These are phyloP conservation scores for Jacaranda mimosifolia DNA, from an alignment of 257 asterid genomes.

Conservation along the genomic window DNA sequence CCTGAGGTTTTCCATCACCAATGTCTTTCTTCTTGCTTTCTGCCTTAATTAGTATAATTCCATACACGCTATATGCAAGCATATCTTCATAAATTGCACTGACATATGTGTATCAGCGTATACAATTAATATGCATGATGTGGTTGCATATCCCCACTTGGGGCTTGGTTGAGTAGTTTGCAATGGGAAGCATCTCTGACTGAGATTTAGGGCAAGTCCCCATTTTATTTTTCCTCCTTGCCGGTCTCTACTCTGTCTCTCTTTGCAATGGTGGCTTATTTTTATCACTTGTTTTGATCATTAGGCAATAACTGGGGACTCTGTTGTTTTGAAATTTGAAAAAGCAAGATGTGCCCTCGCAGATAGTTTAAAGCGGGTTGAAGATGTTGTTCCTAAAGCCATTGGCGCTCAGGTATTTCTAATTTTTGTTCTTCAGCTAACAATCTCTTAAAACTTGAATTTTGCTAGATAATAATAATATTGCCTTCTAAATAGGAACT, in stretches of 20 bases:
- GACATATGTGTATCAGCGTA: neutral
- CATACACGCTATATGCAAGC: neutral
- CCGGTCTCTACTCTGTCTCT: neutral
- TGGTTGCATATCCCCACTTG: neutral
- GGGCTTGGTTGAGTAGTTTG: neutral
- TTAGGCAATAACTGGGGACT: constrained; percentile 98
- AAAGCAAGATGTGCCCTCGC: constrained; percentile 90
- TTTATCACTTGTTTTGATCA: constrained; percentile 22
- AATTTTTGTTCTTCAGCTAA: neutral
- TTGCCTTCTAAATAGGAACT: neutral
- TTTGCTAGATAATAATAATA: no score
- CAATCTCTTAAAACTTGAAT: no score
- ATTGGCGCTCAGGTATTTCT: constrained; percentile 82
- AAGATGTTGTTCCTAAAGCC: constrained; percentile 89
- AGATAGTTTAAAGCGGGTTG: constrained; percentile 90
- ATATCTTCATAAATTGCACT: neutral
- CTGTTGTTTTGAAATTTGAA: constrained; percentile 89
- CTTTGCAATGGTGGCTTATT: constrained; percentile 4
- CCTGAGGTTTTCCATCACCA: constrained; percentile 25
- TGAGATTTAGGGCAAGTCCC: constrained; percentile 5
- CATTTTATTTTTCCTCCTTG: neutral
- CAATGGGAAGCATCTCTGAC: neutral
- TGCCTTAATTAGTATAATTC: neutral
- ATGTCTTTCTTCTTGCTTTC: neutral
- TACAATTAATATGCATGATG: neutral